A percentile compares a stretch with the other conserved stretches of the same genome.
Conservation (phyloP, 2,329 filamentous ascomycete species). For the Teratosphaeria pseudoeucalypti region DNA sequence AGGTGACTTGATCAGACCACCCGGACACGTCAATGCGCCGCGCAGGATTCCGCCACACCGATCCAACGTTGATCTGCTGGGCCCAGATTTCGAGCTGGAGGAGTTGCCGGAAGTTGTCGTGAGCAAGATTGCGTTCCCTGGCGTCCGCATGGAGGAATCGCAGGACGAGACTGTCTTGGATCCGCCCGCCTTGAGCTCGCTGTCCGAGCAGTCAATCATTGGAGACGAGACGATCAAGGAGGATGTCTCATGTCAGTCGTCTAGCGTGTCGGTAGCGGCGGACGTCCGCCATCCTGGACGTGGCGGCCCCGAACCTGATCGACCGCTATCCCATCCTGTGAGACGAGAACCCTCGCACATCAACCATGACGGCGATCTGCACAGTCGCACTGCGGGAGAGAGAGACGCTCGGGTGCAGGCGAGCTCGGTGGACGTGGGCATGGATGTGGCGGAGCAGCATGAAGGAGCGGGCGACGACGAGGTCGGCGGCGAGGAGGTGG, state of each 20-base stretch:
- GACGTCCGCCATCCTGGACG: background rate
- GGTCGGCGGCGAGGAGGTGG: background rate
- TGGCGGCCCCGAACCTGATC: background rate
- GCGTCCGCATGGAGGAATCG: background rate
- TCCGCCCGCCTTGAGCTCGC: background rate
- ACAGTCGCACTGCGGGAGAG: background rate
- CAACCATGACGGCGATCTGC: background rate
- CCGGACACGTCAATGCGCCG: background rate
- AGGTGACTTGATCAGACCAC: background rate
- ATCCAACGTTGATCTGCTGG: background rate
- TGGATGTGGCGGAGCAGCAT: background rate
- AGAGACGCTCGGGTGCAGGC: background rate
- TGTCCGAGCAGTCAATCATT: background rate
- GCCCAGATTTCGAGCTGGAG: background rate
- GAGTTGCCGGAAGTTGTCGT: background rate
- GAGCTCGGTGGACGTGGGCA: background rate
- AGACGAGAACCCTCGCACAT: background rate
- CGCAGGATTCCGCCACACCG: constrained; percentile 2
- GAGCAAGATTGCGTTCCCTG: background rate
- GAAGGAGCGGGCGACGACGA: background rate
- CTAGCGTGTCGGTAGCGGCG: background rate
- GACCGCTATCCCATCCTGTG: background rate
- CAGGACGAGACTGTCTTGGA: background rate
- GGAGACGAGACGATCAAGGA: background rate
- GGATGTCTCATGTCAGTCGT: background rate